A percentile compares a stretch with the other conserved stretches of the same genome.
phyloP scores from a whole-genome alignment of 1,284 basidiomycete genomes.

The Cutaneotrichosporon sp. region DNA sequence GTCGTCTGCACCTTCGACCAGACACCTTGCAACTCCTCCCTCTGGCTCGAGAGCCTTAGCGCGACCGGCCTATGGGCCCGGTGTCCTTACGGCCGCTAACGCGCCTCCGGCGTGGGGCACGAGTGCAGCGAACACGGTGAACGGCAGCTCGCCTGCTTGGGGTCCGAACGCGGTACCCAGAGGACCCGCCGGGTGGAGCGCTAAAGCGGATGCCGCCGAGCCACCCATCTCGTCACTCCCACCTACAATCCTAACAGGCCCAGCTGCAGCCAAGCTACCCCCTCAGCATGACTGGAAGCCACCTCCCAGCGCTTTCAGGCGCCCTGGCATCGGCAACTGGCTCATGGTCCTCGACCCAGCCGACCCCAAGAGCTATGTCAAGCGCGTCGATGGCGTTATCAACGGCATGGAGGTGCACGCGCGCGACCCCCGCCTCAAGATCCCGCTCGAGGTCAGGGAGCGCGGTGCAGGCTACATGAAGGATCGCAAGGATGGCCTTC shows the following conservation, averaged over 20 bases:
- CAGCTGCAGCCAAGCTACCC: constrained; percentile 1
- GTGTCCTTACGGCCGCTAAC: background rate
- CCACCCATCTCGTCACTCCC: constrained; percentile 15
- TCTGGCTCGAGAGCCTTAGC: constrained; percentile 3
- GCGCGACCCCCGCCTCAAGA: constrained; percentile 38
- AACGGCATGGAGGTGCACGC: constrained; percentile 33
- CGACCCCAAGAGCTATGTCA: constrained; percentile 30
- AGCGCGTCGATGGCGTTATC: constrained; percentile 42
- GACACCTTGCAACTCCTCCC: constrained; percentile 8
- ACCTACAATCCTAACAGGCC: constrained; percentile 10
- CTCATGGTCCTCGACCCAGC: constrained; percentile 26
- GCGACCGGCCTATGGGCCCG: background rate
- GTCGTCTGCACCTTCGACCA: constrained; percentile 7
- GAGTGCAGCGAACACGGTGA: background rate
- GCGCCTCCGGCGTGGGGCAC: background rate
- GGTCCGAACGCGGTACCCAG: constrained; percentile 2
- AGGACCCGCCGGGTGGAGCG: constrained; percentile 2
- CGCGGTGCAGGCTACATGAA: constrained; percentile 39
- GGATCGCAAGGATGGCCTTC: constrained; percentile 32
- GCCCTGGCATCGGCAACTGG: constrained; percentile 38
- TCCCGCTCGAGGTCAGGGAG: constrained; percentile 28
- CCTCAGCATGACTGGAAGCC: constrained; percentile 26
- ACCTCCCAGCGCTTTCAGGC: constrained; percentile 31
- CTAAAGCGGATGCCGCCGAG: constrained; percentile 10
- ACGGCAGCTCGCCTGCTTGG: background rate